Conservation (phyloP, 805 yeast genomes). For the Wickerhamiella spandovensis region DNA sequence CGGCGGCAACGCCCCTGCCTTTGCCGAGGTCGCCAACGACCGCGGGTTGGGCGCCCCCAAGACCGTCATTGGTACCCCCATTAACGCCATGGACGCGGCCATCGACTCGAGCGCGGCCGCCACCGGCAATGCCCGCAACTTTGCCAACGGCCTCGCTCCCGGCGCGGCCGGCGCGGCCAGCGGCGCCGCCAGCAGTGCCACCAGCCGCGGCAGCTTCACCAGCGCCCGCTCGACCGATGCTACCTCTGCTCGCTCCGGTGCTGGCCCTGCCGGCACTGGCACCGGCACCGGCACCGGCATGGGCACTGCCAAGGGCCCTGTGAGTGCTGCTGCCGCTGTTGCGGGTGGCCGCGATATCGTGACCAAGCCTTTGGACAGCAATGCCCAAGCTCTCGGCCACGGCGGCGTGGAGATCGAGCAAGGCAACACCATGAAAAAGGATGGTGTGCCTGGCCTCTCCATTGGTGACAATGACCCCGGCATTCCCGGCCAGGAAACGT, state of each 20-base stretch:
- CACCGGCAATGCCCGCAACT: neutral
- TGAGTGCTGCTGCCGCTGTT: neutral
- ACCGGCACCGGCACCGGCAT: neutral
- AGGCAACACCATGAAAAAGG: conserved; percentile 11
- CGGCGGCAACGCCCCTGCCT: neutral
- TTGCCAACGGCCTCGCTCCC: neutral
- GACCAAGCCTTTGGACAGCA: conserved; percentile 20
- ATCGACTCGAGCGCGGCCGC: conserved; percentile 3
- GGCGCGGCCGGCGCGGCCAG: conserved; percentile 4
- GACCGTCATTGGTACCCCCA: neutral
- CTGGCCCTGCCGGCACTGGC: neutral
- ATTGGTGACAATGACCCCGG: conserved; percentile 15
- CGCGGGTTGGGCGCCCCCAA: conserved; percentile 5
- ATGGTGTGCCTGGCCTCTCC: conserved; percentile 18
- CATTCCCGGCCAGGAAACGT: conserved; percentile 13
- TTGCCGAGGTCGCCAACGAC: neutral
- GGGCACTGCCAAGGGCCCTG: neutral
- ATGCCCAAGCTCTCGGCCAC: conserved; percentile 14
- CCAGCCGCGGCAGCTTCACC: neutral
- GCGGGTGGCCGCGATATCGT: neutral
- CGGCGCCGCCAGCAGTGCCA: neutral
- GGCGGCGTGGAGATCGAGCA: conserved; percentile 2
- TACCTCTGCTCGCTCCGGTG: neutral
- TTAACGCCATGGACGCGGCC: neutral
- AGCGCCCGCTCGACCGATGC: neutral